Evolutionary conservation across 1,139 yeast species (phyloP), one percentile per base, ranked within the genome.

Genomic region (Zhuliangozyma blackwelliae): DNA sequence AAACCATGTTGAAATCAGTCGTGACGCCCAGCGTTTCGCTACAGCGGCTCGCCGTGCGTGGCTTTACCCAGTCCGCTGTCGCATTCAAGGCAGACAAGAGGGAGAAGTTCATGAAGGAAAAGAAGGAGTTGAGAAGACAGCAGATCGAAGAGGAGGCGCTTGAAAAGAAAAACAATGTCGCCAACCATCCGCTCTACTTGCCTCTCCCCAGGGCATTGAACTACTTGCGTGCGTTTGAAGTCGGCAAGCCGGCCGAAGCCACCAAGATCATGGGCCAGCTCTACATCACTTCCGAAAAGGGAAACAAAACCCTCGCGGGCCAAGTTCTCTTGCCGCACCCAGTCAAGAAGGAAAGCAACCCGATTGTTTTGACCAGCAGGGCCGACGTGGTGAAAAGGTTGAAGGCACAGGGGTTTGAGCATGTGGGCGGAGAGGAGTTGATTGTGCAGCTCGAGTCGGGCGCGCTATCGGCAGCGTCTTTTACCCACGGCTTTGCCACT

Each of bases 211-310:
- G 66, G 16, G 97, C 97, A 1, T 61, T 89, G 57, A 74, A 83
- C 52, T 89, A 82, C 53, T 57, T 92, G 40, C 72, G 97, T 46
- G 96, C 97, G 0, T 79, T 90, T 5, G 96, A 89, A 59, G 95
- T 88, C 5, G 97, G 97, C 5, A 79, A 85, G 51, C 79, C 92
- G 2, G 65, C 75, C 4, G 63, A 69, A 20, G 79, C 81, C 47
- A 79, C 92, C 25, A 83, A 90, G 27, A 69, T 90, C 31, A 68
- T 84, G 16, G 60, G 88, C 40, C 77, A 79, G 28, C 69, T 89
- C 42, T 65, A 77, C 16, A 76, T 88, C n/a, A 72, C 86, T 16
- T 80, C 85, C 23, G 95, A 85, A 41, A 79, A 77, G 53, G 96
- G 96, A 46, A 80, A 86, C 21, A 79, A 81, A 31, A 86, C 89